These are phyloP conservation scores for Alternaria arbusti DNA, from an alignment of 2,329 filamentous ascomycete species.

Conservation along the genomic window DNA sequence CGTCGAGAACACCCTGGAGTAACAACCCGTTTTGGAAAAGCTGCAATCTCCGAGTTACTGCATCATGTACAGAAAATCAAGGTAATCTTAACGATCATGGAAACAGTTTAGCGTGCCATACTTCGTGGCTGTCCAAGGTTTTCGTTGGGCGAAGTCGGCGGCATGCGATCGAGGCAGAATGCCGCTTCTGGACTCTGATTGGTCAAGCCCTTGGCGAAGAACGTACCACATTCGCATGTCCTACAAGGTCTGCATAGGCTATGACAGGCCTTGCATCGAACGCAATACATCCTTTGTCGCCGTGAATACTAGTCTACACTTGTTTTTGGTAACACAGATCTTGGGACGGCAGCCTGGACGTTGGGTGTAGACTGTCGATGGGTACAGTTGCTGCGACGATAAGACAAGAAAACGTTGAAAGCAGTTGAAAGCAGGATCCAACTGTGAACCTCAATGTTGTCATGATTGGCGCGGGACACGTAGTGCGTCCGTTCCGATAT, in stretches of 20 bases:
- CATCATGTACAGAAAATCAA: background rate
- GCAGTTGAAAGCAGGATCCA: background rate
- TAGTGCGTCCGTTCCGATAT: constrained; percentile 26
- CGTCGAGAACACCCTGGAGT: background rate
- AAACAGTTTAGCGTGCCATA: constrained; percentile 23
- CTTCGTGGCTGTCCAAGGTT: constrained; percentile 14
- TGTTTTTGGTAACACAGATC: background rate
- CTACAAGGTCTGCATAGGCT: constrained; percentile 31
- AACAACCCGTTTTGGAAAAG: background rate
- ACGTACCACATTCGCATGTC: constrained; percentile 30
- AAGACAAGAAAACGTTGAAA: background rate
- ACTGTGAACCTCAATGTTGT: background rate
- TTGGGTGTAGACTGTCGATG: background rate
- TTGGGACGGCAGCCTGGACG: background rate
- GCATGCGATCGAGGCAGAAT: constrained; percentile 28
- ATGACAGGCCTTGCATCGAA: constrained; percentile 22
- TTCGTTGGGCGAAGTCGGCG: constrained; percentile 38
- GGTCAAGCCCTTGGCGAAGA: constrained; percentile 20
- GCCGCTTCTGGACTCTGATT: constrained; percentile 33
- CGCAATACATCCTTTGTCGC: constrained; percentile 14
- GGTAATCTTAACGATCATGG: background rate
- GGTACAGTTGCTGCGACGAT: background rate
- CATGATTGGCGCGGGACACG: constrained; percentile 27
- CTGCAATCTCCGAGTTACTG: background rate
- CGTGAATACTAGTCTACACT: background rate